Conservation (phyloP, 1,284 basidiomycete genomes). For the Trametes versicolor region DNA sequence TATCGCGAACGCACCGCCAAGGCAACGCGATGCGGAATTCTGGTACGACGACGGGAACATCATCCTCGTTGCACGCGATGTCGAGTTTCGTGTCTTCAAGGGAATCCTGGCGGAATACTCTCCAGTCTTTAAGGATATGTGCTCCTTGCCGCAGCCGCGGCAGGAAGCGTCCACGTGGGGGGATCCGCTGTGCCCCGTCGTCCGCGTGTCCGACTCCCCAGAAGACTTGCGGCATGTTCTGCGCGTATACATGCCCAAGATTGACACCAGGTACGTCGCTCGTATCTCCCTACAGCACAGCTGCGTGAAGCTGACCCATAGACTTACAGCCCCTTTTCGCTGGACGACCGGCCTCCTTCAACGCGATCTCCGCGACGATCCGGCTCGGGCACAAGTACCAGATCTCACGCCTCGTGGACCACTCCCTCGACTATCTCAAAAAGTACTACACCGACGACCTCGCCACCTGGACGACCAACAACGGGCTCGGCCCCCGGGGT, state of each 20-base stretch:
- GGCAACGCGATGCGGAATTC: constrained; percentile 19
- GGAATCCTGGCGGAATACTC: constrained; percentile 27
- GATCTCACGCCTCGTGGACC: neutral
- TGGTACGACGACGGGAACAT: constrained; percentile 29
- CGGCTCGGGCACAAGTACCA: constrained; percentile 12
- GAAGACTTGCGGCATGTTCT: constrained; percentile 19
- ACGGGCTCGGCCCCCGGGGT: neutral
- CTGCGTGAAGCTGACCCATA: no score
- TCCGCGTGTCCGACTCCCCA: constrained; percentile 10
- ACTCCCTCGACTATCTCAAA: neutral
- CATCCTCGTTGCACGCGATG: constrained; percentile 18
- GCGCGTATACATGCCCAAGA: constrained; percentile 4
- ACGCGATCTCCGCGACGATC: neutral
- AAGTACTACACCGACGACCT: neutral
- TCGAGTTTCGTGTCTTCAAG: constrained; percentile 23
- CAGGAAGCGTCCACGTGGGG: neutral
- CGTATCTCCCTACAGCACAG: neutral
- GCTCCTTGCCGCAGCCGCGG: constrained; percentile 16
- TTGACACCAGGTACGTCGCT: neutral
- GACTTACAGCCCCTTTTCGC: constrained; percentile 9
- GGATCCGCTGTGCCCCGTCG: constrained; percentile 16
- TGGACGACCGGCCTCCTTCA: neutral
- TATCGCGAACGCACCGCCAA: neutral
- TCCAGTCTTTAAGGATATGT: constrained; percentile 23
- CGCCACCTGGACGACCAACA: neutral